These are phyloP conservation scores for Arxiozyma bovina DNA, from an alignment of 1,139 yeast species.

Conservation along the genomic window DNA sequence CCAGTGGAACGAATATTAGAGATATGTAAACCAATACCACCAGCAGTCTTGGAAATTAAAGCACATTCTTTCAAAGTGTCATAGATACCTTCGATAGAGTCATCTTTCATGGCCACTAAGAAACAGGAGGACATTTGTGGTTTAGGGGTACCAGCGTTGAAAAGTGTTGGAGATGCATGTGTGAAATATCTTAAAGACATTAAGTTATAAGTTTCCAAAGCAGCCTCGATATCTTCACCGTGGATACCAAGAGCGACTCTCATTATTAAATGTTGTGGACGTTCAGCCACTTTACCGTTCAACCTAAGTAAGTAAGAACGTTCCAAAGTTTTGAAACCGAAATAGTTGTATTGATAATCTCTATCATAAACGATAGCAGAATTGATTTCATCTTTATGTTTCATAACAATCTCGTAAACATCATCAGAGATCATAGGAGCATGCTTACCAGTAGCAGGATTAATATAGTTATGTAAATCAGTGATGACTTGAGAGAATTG, in stretches of 20 bases:
- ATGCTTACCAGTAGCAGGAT: conserved; percentile 61
- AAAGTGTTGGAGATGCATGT: conserved; percentile 84
- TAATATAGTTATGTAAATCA: conserved; percentile 53
- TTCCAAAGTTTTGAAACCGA: conserved; percentile 81
- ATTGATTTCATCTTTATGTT: conserved; percentile 57
- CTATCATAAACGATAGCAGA: conserved; percentile 71
- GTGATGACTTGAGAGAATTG: conserved; percentile 68
- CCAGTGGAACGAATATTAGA: conserved; percentile 81
- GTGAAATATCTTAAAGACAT: conserved; percentile 80
- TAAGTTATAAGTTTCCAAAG: conserved; percentile 67
- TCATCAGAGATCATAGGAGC: conserved; percentile 55
- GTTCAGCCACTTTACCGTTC: conserved; percentile 65
- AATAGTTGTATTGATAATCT: conserved; percentile 70
- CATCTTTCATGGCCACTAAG: conserved; percentile 77
- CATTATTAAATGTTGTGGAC: conserved; percentile 85
- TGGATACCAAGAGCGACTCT: conserved; percentile 86
- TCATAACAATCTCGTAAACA: conserved; percentile 50
- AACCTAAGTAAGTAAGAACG: conserved; percentile 66
- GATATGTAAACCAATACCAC: conserved; percentile 81
- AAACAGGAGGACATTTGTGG: conserved; percentile 86
- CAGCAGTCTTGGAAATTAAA: conserved; percentile 78
- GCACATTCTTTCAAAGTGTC: conserved; percentile 82
- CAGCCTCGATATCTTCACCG: conserved; percentile 59
- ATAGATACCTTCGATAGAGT: conserved; percentile 84
- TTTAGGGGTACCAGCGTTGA: conserved; percentile 80